Evolutionary conservation across 805 yeast genomes (phyloP).

Genomic region (Saturnispora mendoncae): DNA sequence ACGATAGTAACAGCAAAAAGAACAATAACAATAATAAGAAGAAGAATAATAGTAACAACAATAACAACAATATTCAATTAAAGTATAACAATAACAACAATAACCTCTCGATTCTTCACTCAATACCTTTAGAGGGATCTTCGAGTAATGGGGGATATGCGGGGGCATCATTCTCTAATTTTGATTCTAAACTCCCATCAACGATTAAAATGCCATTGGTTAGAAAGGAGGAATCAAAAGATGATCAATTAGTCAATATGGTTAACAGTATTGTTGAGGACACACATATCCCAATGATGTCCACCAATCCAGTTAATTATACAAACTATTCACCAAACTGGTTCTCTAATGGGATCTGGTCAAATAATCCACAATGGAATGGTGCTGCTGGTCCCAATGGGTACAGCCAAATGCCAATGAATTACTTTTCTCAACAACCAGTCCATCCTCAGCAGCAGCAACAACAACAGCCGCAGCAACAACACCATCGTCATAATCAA

Average conservation of each 20-base stretch:
- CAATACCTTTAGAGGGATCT: background rate
- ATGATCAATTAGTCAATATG: constrained; percentile 5
- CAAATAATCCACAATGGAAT: background rate
- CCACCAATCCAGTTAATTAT: background rate
- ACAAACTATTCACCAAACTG: constrained; percentile 9
- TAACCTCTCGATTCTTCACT: background rate
- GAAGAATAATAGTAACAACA: no score
- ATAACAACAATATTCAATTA: no score
- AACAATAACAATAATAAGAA: no score
- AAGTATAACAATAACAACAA: background rate
- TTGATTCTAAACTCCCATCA: constrained; percentile 10
- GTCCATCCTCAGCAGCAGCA: background rate
- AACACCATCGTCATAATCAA: background rate
- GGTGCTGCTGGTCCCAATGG: background rate
- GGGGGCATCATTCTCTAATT: constrained; percentile 14
- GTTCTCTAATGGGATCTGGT: background rate
- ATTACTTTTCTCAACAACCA: background rate
- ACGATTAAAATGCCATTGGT: constrained; percentile 10
- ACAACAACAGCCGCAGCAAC: background rate
- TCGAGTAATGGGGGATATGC: constrained; percentile 9
- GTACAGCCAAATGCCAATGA: background rate
- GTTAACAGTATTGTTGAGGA: constrained; percentile 3
- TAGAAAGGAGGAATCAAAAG: constrained; percentile 11
- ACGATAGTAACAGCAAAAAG: no score
- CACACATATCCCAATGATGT: background rate